Conservation (phyloP, 148 eudicot species). For the Gaultheria prostrata region DNA sequence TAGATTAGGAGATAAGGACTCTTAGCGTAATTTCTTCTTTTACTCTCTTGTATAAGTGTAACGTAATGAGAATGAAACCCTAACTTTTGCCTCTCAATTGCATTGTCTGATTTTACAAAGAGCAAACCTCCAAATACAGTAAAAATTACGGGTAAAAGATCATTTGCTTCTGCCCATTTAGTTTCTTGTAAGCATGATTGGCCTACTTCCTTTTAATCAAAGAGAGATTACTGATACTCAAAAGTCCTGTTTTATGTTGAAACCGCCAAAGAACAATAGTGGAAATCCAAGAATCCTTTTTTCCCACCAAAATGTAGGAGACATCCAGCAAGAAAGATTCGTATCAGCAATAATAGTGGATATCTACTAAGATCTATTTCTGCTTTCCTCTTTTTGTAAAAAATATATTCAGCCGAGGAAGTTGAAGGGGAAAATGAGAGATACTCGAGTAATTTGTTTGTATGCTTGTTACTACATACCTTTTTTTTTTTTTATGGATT, state of each 20-base stretch:
- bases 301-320: background rate
- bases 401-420: background rate
- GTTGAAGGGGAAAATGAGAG: background rate
- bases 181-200: background rate
- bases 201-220: background rate
- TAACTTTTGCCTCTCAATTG: no score
- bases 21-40: no score
- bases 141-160: background rate
- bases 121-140: background rate
- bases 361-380: background rate
- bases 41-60: no score
- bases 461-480: background rate
- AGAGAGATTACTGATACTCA: background rate
- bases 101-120: no score
- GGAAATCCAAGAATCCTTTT: background rate
- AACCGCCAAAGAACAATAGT: background rate
- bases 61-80: no score
- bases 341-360: background rate
- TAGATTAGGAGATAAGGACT: no score
- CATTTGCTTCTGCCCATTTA: background rate
- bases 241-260: background rate
- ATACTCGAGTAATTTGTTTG: background rate
- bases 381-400: background rate
- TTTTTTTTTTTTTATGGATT: background rate
- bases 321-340: background rate